Conservation (phyloP, 179 eudicot genomes). For the Beta corolliflora region DNA sequence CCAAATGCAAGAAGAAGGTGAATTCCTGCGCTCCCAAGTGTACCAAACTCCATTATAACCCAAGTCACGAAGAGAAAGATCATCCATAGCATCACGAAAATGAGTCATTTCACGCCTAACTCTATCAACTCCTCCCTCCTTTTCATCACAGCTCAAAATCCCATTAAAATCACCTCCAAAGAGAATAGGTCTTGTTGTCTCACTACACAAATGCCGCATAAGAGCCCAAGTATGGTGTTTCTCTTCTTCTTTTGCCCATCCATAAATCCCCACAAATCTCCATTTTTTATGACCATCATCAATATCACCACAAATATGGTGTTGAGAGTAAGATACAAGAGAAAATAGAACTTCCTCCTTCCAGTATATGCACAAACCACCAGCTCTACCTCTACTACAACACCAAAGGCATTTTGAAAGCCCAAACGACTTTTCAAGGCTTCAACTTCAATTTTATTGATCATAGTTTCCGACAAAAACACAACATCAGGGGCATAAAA, state of each 20-base stretch:
- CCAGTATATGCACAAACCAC: background rate
- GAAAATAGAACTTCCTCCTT: background rate
- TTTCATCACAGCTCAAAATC: background rate
- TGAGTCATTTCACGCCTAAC: background rate
- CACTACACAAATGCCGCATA: background rate
- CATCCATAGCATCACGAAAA: background rate
- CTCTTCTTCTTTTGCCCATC: background rate
- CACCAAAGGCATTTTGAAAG: background rate
- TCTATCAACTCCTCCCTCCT: background rate
- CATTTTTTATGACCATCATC: background rate
- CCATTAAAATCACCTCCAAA: too few species aligned
- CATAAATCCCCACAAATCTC: background rate
- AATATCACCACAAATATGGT: background rate
- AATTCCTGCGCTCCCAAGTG: background rate
- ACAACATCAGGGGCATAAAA: background rate
- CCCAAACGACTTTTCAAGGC: background rate
- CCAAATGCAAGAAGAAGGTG: background rate
- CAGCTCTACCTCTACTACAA: background rate
- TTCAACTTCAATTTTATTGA: background rate
- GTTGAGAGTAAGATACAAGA: background rate
- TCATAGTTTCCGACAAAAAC: background rate
- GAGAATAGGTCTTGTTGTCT: background rate
- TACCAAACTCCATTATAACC: background rate
- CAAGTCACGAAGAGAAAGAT: background rate
- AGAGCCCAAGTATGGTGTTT: background rate